Evolutionary conservation across 1,284 basidiomycete genomes (phyloP).

Genomic region (Pyrrhoderma noxium): DNA sequence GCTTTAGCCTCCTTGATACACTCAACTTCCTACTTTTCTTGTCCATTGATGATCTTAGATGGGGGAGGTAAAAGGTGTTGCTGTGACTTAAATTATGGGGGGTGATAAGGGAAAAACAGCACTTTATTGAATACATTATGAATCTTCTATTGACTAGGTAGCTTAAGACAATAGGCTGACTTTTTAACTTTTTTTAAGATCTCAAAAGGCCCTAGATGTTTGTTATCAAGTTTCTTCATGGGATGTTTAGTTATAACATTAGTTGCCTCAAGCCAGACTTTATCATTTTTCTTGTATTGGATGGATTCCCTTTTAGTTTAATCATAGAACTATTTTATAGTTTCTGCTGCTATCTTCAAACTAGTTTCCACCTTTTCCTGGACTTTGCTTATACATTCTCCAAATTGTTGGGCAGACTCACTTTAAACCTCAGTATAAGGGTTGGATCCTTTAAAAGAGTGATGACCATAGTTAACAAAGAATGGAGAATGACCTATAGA

Average conservation of each 20-base stretch:
- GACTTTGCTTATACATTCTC: too few species aligned
- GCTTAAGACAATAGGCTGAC: neutral
- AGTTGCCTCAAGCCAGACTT: neutral
- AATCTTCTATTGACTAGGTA: neutral
- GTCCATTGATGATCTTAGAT: neutral
- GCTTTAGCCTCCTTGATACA: neutral
- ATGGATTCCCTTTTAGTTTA: too few species aligned
- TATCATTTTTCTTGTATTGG: too few species aligned
- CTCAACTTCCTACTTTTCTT: neutral
- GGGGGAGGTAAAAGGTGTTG: neutral
- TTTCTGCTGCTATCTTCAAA: too few species aligned
- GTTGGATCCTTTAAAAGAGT: slow-evolving; percentile 1
- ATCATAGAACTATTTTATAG: too few species aligned
- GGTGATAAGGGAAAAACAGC: neutral
- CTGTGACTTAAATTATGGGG: slow-evolving; percentile 1
- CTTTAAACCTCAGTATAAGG: too few species aligned
- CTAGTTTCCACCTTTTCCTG: too few species aligned
- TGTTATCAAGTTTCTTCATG: neutral
- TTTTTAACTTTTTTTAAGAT: neutral
- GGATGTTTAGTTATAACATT: neutral
- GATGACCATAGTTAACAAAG: slow-evolving; percentile 15
- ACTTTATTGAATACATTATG: slow-evolving; percentile 3
- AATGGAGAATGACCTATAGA: slow-evolving; percentile 25
- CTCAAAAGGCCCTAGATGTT: neutral
- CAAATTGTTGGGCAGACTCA: too few species aligned